Evolutionary conservation across 257 asterid genomes (phyloP).

Genomic region (Gynochthodes officinalis): DNA sequence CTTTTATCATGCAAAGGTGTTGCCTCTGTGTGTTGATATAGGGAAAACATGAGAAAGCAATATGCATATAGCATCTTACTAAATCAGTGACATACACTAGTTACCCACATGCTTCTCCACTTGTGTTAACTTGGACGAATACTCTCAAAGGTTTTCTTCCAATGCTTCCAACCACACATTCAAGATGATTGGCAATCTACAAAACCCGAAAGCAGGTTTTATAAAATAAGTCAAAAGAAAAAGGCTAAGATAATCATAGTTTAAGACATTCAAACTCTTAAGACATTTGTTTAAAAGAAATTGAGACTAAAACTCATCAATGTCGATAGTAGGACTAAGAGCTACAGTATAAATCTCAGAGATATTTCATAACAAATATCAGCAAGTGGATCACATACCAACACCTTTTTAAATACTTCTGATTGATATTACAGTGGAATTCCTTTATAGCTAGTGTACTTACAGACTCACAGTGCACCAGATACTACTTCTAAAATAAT

Average conservation of each 20-base stretch:
- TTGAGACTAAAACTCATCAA: not conserved
- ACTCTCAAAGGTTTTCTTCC: slow-evolving; percentile 90
- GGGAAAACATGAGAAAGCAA: slow-evolving; percentile 2
- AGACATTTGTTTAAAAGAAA: not conserved
- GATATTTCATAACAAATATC: not conserved
- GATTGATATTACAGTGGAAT: not conserved
- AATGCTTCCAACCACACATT: slow-evolving; percentile 62
- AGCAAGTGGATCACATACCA: slow-evolving; percentile 3
- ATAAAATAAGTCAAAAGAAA: not conserved
- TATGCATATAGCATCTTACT: not conserved
- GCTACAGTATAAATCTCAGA: not conserved
- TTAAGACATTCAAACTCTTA: not conserved
- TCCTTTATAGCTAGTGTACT: not conserved
- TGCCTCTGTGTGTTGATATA: not conserved
- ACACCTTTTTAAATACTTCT: not conserved
- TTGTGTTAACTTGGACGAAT: slow-evolving; percentile 89
- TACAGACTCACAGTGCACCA: not conserved
- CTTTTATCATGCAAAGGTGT: too few relatives aligned
- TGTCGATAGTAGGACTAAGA: not conserved
- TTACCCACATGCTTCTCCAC: slow-evolving; percentile 97
- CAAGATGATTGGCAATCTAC: slow-evolving; percentile 83
- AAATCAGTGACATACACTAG: slow-evolving; percentile 28
- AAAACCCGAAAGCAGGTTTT: slow-evolving; percentile 5
- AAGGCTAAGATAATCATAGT: not conserved
- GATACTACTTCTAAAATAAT: too few relatives aligned